Conservation (phyloP, 441 rosid species). For the Bocquillonia castaneifolia region DNA sequence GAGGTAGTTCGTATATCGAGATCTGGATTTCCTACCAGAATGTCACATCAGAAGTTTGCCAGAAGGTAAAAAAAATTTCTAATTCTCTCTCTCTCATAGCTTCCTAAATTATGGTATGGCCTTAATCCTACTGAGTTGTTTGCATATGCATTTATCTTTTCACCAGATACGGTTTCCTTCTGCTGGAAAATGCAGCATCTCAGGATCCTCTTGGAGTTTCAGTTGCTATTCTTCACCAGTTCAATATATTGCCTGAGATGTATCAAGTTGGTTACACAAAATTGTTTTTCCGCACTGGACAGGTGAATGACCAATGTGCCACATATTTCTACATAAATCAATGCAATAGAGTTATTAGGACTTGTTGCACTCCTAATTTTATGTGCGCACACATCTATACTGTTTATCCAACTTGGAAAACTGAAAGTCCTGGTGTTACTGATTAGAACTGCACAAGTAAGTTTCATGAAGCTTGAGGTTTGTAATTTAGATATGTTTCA, state of each 20-base stretch:
- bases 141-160: slow-evolving; percentile 19
- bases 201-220: slow-evolving; percentile 94
- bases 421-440: too few species aligned
- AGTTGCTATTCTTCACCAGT: slow-evolving; percentile 98
- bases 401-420: background rate
- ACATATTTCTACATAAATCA: background rate
- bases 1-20: slow-evolving; percentile 98
- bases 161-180: slow-evolving; percentile 91
- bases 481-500: background rate
- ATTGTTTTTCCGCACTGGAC: slow-evolving; percentile 90
- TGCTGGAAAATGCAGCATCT: slow-evolving; percentile 66
- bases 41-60: slow-evolving; percentile 95
- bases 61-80: slow-evolving; percentile 52
- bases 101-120: slow-evolving; percentile 9
- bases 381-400: background rate
- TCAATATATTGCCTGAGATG: slow-evolving; percentile 96
- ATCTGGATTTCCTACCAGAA: slow-evolving; percentile 96
- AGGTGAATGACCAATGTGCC: slow-evolving; percentile 47
- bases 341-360: background rate
- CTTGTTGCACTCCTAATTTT: background rate
- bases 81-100: background rate
- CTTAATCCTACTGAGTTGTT: slow-evolving; percentile 7
- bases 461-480: background rate
- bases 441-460: background rate
- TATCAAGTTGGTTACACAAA: slow-evolving; percentile 99